Evolutionary conservation across 805 yeast genomes (phyloP).

Genomic region (Kazachstania africana): DNA sequence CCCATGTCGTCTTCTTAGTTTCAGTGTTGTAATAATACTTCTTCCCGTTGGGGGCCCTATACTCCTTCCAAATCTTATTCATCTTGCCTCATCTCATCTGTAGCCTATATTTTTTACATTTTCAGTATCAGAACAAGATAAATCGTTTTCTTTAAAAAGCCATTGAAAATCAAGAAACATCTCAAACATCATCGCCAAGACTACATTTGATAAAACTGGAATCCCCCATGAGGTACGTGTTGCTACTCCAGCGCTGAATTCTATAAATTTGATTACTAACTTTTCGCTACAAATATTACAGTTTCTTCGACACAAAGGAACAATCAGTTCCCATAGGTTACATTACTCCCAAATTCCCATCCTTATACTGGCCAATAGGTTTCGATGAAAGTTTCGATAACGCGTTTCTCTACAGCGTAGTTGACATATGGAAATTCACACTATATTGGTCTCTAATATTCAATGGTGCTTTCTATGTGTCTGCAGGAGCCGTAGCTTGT

Average conservation of each 20-base stretch:
- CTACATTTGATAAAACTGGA: too few relatives aligned
- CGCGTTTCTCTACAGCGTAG: constrained; percentile 53
- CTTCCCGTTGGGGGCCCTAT: constrained; percentile 28
- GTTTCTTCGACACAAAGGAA: too few relatives aligned
- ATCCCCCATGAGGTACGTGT: too few relatives aligned
- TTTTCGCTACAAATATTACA: too few relatives aligned
- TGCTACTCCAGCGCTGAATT: too few relatives aligned
- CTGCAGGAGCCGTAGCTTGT: constrained; percentile 55
- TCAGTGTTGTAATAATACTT: constrained; percentile 29
- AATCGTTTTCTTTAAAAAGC: too few relatives aligned
- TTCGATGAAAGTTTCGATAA: constrained; percentile 26
- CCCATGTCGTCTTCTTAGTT: constrained; percentile 31
- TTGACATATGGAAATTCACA: constrained; percentile 76
- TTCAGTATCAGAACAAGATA: too few relatives aligned
- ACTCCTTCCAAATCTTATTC: constrained; percentile 27
- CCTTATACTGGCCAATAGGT: constrained; percentile 59
- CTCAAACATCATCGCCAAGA: too few relatives aligned
- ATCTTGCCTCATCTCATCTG: too few relatives aligned
- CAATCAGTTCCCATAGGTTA: constrained; percentile 88
- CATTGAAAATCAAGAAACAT: too few relatives aligned
- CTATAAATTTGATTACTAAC: too few relatives aligned
- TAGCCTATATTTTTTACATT: too few relatives aligned
- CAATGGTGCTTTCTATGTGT: constrained; percentile 47
- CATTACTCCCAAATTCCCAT: constrained; percentile 67
- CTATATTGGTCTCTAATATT: constrained; percentile 70